Evolutionary conservation across 768 basidiomycete genomes (phyloP).

Genomic region (Baorangia bicolor): DNA sequence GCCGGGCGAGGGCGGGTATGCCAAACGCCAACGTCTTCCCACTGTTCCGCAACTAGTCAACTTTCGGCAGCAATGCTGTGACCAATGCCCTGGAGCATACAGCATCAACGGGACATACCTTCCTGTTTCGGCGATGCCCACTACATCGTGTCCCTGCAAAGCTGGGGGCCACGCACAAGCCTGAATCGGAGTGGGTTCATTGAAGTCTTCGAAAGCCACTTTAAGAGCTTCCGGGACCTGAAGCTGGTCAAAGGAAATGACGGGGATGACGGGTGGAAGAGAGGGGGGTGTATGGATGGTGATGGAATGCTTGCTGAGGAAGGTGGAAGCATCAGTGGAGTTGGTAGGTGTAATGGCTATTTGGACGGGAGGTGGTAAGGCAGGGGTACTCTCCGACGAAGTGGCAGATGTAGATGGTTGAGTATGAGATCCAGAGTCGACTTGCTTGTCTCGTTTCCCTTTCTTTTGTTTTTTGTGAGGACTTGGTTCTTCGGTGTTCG

Average conservation of each 20-base stretch:
- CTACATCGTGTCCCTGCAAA: slow-evolving; percentile 78
- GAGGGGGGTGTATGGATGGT: slow-evolving; percentile 60
- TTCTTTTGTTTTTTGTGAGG: slow-evolving; percentile 29
- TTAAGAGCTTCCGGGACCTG: slow-evolving; percentile 62
- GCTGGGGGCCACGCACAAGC: slow-evolving; percentile 93
- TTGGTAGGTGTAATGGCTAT: slow-evolving; percentile 10
- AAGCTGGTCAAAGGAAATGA: slow-evolving; percentile 74
- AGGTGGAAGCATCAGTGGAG: slow-evolving; percentile 51
- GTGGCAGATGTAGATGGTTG: slow-evolving; percentile 1
- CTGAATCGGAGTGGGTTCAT: slow-evolving; percentile 93
- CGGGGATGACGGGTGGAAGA: slow-evolving; percentile 52
- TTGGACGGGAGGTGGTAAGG: slow-evolving; percentile 15
- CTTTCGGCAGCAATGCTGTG: neutral
- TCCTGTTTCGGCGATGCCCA: slow-evolving; percentile 97
- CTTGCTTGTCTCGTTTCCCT: slow-evolving; percentile 18
- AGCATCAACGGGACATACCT: slow-evolving; percentile 43
- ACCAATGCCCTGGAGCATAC: neutral
- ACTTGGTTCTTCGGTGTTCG: slow-evolving; percentile 4
- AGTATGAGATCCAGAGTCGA: neutral
- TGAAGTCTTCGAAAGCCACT: slow-evolving; percentile 66
- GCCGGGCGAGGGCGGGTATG: slow-evolving; percentile 77
- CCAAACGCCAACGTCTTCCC: slow-evolving; percentile 98
- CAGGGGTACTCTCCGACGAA: slow-evolving; percentile 13
- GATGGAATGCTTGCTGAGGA: slow-evolving; percentile 70
- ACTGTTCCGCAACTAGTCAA: slow-evolving; percentile 37